Evolutionary conservation across 179 eudicot genomes (phyloP), one percentile per base, ranked within the genome.

Genomic region (Patellifolia procumbens): DNA sequence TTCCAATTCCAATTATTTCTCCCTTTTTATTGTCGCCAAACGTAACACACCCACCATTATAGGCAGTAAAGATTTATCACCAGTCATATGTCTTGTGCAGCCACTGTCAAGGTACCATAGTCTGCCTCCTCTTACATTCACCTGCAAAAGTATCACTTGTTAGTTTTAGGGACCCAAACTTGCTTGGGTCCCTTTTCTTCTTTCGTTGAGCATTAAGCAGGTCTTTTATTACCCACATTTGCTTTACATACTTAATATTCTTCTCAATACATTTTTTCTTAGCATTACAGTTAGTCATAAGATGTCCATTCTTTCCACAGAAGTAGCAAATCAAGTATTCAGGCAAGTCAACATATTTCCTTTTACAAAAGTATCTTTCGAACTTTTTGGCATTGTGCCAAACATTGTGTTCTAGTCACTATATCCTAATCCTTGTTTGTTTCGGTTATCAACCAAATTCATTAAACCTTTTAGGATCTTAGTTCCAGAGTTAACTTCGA

Each of bases 181-280:
- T 19, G 51, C 12, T 65, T 65, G 70, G 70, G 51, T 65, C 49
- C 49, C 51, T 39, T 65, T n/a, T n/a, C n/a, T 39, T n/a, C 37
- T 63, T 49, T 12, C 1, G 16, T 19, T 6, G 55, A 12, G 55
- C 20, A 2, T 13, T 4, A 0, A 49, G 12, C 20, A 49, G 1
- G 0, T 49, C 55, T 49, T 49, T 49, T 12, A 12, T 13, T 6
- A 49, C 20, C 55, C 6, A 49, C 12, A 49, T 49, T 19, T 49
- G 55, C 2, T 49, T 49, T 4, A 49, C 55, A 4, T 19, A 49
- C 55, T 49, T 19, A 6, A 49, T 4, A 49, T 49, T 49, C 12
- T 49, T 49, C 55, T 3, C 55, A 49, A 49, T 16, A 13, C 55
- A 49, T 49, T 12, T 49, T 19, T 49, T 49, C 55, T 49, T 49